Evolutionary conservation across 2,329 filamentous ascomycete species (phyloP), one percentile per base, ranked within the genome.

Genomic region (Fusarium coffeatum): DNA sequence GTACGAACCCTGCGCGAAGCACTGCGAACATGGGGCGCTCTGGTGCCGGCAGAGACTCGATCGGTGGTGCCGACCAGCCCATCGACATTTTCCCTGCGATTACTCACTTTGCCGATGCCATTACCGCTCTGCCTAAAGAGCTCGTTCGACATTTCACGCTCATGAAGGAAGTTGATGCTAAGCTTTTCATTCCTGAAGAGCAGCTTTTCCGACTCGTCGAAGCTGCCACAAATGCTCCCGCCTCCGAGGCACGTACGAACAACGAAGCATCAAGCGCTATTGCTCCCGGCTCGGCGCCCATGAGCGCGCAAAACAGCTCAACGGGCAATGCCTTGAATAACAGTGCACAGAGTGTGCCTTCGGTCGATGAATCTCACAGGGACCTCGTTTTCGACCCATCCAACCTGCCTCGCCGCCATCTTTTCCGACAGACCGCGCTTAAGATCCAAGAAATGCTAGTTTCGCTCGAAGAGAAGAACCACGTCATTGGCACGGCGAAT

Each of bases 101-200:
- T 69, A 90, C 87, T 13, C 88, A 90, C 81, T 98, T 99, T 79
- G 93, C 95, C 68, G 94, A 98, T 80, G 91, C 94, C 68, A 93
- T 98, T 77, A 91, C 93, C 54, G 94, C 95, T 41, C 88, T 99
- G 27, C 96, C 96, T 7, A 94, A 94, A 79, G 96, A 99, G 82
- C 93, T 98, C 53, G 93, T 97, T 74, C 91, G 94, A 77, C 95
- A 99, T 80, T 97, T 97, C 75, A 98, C 95, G 34, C 87, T 98
- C 59, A 86, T 99, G 73, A 98, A 98, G 80, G 96, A 99, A 82
- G 96, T 98, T 49, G 96, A 99, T 83, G 95, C 95, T 68, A 99
- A 99, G 83, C 92, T 97, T 70, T 96, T 94, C 81, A 90, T 90
- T 27, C 92, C 96, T 9, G 93, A 97, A 79, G 92, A 96, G 74